Base-by-base conservation (phyloP, 768 basidiomycete species). In the Termitomyces sp. region DNA sequence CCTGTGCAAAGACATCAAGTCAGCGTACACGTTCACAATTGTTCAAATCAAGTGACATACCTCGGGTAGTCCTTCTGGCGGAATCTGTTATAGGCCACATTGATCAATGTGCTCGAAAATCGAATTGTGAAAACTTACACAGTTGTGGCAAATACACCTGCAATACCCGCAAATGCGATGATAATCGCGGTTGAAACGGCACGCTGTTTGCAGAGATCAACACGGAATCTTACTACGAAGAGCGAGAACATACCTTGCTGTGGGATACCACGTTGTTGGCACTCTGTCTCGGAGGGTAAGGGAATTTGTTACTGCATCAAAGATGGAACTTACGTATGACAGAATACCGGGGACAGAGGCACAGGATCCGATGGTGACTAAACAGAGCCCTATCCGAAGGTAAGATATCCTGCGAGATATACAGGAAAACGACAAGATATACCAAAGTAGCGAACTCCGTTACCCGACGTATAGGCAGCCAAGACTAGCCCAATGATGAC, bases 141-240 rank as follows among this genome's bases (percentile, higher is more conserved):
- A 33, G 69, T 72, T 4, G 73, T 73, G 9, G 73, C 73, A 33
- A 77, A 65, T 54, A 76, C 72, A 36, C 75, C 75, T 20, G 74
- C 73, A 36, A 76, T 66, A 31, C 75, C 75, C 24, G 73, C 74
- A 54, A 72, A 69, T 0, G 69, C 66, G 44, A 73, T 66, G 45
- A 72, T 71, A n/a, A 69, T 54, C 2, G 73, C 74, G 7, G 70
- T 75, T 18, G 72, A 71, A 8, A 79, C 73, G 13, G 75, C 65
- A 42, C 77, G 73, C 65, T 69, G 44, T 44, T 33, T 41, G 28
- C 4, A 3, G 12, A 34, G 18, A 37, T 13, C 16, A 36, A 4
- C 18, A 42, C 24, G 9, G 7, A 22, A 22, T 4, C 5, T 29
- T 51, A 2, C 15, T 20, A 5, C 15, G 8, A n/a, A 18, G 31